Evolutionary conservation across 129 eudicot species (phyloP).

Genomic region (Mikania micrantha): DNA sequence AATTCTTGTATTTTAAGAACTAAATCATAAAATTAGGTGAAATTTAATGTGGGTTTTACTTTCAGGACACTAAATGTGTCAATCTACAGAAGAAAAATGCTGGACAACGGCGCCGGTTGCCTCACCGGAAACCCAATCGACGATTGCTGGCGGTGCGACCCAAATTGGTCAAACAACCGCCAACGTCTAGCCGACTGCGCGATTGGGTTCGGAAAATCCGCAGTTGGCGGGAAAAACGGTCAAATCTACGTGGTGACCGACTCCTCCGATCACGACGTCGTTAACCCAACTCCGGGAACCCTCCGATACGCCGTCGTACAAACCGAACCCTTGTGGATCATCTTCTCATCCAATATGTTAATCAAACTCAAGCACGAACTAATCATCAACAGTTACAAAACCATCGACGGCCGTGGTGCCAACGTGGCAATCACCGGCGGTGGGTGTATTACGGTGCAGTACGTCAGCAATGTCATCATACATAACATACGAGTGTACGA

Average conservation of each 20-base stretch:
- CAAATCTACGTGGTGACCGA: conserved; percentile 78
- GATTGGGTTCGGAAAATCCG: conserved; percentile 77
- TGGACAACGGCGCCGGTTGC: conserved; percentile 30
- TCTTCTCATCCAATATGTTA: conserved; percentile 57
- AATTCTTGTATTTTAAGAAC: neutral
- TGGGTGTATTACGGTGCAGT: conserved; percentile 81
- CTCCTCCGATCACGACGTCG: conserved; percentile 84
- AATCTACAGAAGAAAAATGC: conserved; percentile 49
- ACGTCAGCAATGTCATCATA: conserved; percentile 67
- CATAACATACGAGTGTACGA: conserved; percentile 65
- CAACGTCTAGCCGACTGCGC: conserved; percentile 85
- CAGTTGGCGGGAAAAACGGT: conserved; percentile 91
- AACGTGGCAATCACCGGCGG: conserved; percentile 72
- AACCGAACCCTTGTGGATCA: conserved; percentile 83
- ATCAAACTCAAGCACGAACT: conserved; percentile 82
- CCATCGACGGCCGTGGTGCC: conserved; percentile 91
- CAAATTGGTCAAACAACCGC: conserved; percentile 77
- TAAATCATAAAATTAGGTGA: neutral
- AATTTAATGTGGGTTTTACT: conserved; percentile 9
- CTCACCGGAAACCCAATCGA: conserved; percentile 93
- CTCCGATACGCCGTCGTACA: conserved; percentile 82
- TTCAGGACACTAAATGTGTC: conserved; percentile 72
- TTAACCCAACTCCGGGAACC: conserved; percentile 77
- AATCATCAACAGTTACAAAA: conserved; percentile 70
- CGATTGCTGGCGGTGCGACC: conserved; percentile 96